These are phyloP conservation scores for Candida ulmi DNA, from an alignment of 805 yeast genomes.

Conservation along the genomic window DNA sequence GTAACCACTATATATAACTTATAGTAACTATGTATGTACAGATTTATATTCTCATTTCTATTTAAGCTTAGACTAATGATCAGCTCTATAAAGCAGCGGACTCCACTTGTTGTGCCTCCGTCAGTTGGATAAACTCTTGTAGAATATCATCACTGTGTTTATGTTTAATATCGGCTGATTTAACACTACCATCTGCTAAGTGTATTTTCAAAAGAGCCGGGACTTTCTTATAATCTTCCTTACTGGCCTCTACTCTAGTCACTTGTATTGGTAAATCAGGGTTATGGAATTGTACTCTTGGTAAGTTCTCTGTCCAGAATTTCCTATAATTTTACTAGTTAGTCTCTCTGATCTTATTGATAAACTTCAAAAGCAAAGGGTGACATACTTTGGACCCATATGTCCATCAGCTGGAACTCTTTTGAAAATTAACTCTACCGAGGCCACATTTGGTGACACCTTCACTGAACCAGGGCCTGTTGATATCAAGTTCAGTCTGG, in stretches of 20 bases:
- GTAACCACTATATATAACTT: neutral
- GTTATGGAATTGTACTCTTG: constrained; percentile 78
- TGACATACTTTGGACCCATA: constrained; percentile 46
- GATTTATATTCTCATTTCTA: neutral
- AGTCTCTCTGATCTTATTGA: no score
- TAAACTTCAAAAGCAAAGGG: no score
- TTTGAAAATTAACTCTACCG: constrained; percentile 51
- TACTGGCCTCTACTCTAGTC: constrained; percentile 41
- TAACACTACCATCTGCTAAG: constrained; percentile 31
- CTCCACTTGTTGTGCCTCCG: constrained; percentile 49
- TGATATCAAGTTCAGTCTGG: constrained; percentile 45
- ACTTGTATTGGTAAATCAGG: constrained; percentile 63
- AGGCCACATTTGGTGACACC: constrained; percentile 31
- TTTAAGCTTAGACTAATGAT: no score
- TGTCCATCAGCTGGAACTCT: constrained; percentile 44
- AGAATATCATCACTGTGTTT: constrained; percentile 49
- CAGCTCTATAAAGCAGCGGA: no score
- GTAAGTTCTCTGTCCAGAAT: constrained; percentile 72
- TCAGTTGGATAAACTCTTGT: constrained; percentile 42
- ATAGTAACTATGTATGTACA: neutral
- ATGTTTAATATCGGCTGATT: constrained; percentile 48
- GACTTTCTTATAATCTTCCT: constrained; percentile 34
- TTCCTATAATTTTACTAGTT: constrained; percentile 29
- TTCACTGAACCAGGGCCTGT: constrained; percentile 38
- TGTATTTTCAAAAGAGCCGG: constrained; percentile 42